Base-by-base conservation (phyloP, 768 basidiomycete genomes). In the Leccinum truebloodii region DNA sequence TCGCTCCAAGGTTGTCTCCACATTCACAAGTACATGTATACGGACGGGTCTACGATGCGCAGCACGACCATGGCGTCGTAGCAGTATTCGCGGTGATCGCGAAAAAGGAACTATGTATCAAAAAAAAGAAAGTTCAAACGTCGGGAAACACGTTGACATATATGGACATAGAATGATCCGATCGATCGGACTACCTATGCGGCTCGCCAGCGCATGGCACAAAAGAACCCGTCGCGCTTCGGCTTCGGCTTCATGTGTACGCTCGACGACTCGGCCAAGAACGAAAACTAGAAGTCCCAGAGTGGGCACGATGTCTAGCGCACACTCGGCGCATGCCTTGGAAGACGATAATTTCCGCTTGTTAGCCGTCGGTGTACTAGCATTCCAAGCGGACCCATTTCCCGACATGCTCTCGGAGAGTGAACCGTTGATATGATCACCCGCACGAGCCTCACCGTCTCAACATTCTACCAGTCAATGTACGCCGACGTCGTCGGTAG, bases 331-430 rank as follows among this genome's bases (percentile, higher is more conserved):
- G 10, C n/a, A 44, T 44, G 4, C 14, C 28, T 30, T 35, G 24
- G n/a, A 59, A 59, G n/a, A 52, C 20, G 9, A 35, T 59, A 63
- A 63, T 63, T 41, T 52, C 62, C 61, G 55, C 34, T 20, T 22
- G 18, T 3, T 12, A 16, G 39, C 30, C 61, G 37, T 46, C 10
- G 10, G n/a, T 26, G 28, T n/a, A 52, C 18, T 52, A 16, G 30
- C 61, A 32, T 63, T 52, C 53, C 28, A 41, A 46, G 59, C 1
- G 30, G 61, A 2, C 6, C 49, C 34, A 44, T 62, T 44, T 41
- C 54, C 53, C 32, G 10, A n/a, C 20, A 14, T 13, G 6, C 16
- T 14, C 10, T 13, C 24, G 32, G 30, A 35, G 16, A 50, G 10
- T 35, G 52, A 55, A 56, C 20, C 46, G 35, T 49, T 8, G 20